Conservation (phyloP, 164 flowering plant species). For the Sedum album region DNA sequence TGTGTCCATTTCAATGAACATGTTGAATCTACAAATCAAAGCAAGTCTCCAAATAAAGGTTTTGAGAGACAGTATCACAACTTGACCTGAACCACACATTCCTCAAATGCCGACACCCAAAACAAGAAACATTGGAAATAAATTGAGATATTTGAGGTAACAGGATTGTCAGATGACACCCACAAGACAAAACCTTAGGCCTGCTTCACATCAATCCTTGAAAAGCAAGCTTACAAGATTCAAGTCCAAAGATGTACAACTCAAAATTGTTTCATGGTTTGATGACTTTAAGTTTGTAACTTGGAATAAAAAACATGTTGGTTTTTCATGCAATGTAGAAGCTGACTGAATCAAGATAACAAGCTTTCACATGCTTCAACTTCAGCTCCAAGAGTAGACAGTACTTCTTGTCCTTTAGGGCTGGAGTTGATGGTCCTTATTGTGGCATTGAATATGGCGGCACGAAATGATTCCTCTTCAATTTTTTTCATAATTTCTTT, state of each 20-base stretch:
- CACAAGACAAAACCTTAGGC: no score
- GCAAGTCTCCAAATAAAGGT: no score
- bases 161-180: no score
- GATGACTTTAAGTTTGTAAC: neutral
- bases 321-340: neutral
- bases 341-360: neutral
- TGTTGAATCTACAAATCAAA: no score
- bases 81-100: no score
- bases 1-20: no score
- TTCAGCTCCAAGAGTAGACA: neutral
- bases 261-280: neutral
- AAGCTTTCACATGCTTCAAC: conserved; percentile 5
- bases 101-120: no score
- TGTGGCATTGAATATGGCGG: conserved; percentile 32
- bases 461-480: conserved; percentile 37
- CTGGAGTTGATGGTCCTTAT: conserved; percentile 21
- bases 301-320: neutral
- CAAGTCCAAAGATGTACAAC: neutral
- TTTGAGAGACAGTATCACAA: no score
- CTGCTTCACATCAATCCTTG: no score
- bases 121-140: no score
- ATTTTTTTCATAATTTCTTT: conserved; percentile 45
- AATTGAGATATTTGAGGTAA: no score
- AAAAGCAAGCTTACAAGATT: no score
- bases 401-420: conserved; percentile 21